Conservation (phyloP, 1,284 basidiomycete species). For the Sporisorium exsertum region DNA sequence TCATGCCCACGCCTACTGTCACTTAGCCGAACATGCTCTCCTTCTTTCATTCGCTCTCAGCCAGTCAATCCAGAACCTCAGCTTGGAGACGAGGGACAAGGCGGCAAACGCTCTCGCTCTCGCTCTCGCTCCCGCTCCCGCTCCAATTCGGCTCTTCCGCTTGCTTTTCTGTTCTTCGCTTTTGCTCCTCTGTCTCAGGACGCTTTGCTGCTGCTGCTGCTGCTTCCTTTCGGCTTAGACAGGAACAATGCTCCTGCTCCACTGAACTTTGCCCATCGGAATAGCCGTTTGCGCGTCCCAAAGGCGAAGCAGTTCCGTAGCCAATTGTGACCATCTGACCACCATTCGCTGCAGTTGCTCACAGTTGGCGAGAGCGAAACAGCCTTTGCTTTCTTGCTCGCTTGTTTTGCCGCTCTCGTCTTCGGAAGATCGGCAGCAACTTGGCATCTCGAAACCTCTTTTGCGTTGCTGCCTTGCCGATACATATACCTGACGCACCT, state of each 20-base stretch:
- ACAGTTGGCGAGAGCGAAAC: not conserved
- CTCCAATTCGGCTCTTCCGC: not conserved
- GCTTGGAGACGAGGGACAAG: too few relatives aligned
- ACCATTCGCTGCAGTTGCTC: not conserved
- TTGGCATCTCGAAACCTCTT: not conserved
- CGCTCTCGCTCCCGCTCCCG: not conserved
- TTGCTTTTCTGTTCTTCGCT: not conserved
- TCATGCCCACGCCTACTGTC: not conserved
- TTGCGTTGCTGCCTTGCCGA: not conserved
- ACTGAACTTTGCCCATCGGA: not conserved
- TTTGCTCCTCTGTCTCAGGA: not conserved
- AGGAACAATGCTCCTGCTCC: not conserved
- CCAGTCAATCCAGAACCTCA: not conserved
- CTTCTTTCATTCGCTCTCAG: not conserved
- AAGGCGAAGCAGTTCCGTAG: not conserved
- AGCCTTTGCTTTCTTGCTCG: not conserved
- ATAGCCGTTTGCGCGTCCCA: not conserved
- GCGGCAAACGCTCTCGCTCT: not conserved
- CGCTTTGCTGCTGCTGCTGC: not conserved
- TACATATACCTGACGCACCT: not conserved
- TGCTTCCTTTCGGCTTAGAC: not conserved
- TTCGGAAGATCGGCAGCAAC: slow-evolving; percentile 6
- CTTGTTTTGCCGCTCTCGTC: not conserved
- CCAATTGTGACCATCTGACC: not conserved
- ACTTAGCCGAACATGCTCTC: slow-evolving; percentile 3